Percentiles rank a stretch among this genome's conserved stretches.
phyloP scores from a whole-genome alignment of 768 basidiomycete species.

The Coprinellus micaceus region DNA sequence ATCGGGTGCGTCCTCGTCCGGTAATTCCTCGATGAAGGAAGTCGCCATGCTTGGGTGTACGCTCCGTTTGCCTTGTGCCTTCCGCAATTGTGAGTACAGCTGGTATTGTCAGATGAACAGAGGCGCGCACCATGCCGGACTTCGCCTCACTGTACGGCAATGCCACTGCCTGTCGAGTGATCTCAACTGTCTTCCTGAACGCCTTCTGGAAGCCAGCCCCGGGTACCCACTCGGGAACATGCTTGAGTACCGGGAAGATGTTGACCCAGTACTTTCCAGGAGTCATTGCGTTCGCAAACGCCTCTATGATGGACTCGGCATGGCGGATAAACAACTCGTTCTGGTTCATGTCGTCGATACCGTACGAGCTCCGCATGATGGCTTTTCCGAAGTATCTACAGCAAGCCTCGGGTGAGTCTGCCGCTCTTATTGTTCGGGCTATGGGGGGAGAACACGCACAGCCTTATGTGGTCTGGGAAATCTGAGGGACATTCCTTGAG shows the following conservation, averaged over 20 bases:
- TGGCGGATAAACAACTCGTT: not conserved
- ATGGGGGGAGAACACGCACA: not conserved
- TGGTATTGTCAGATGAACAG: not conserved
- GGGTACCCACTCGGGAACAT: conserved; percentile 6
- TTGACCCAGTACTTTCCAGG: conserved; percentile 6
- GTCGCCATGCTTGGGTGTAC: conserved; percentile 4
- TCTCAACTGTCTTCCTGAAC: not conserved
- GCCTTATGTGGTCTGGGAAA: conserved; percentile 5
- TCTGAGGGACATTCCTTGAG: conserved; percentile 5
- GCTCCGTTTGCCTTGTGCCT: not conserved
- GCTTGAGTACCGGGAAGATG: conserved; percentile 3
- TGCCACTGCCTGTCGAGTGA: not conserved
- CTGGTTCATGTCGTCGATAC: not conserved
- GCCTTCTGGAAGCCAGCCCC: conserved; percentile 3
- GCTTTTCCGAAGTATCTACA: not conserved
- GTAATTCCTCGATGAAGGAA: conserved; percentile 1
- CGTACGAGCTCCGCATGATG: conserved; percentile 1
- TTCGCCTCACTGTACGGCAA: conserved; percentile 1
- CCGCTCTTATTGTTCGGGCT: not conserved
- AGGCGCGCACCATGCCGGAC: not conserved
- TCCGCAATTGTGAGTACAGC: not conserved
- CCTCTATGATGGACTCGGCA: not conserved
- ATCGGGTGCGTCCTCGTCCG: not conserved
- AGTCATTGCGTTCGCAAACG: not conserved
- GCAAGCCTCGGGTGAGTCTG: no score